Base-by-base conservation (phyloP, 2,329 filamentous ascomycete genomes). In the Teratosphaeria destructans region DNA sequence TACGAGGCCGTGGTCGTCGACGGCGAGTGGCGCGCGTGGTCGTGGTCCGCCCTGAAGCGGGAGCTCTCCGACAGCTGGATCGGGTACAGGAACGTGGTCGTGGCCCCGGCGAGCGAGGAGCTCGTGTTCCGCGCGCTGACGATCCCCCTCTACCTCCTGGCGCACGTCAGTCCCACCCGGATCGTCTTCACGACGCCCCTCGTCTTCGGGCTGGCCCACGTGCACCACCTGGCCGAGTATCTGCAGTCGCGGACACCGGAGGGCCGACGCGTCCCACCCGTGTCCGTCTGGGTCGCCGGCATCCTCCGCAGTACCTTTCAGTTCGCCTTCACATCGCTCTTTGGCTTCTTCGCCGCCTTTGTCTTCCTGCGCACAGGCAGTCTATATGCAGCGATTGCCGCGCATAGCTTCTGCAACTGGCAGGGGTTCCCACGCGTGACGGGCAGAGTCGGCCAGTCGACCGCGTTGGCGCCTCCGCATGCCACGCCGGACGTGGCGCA, bases 221-320 rank as follows among this genome's bases (percentile, higher is more conserved):
- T 95, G 55, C 93, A 99, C 75, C 94, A 99, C 76, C 90, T 95
- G 73, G 95, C 96, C 77, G 94, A 97, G 76, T 96, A 95, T 74
- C 83, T 88, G 59, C 79, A 95, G 60, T 89, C 88, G 1, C 85
- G 95, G 67, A 64, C 80, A 0, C 79, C 83, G 1, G 85, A 87
- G 6, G 64, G 64, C n/a, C 61, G 58, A 7, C 59, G 35, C 7
- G 52, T 61, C 3, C 67, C 65, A 35, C 59, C 66, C 3, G 12
- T 60, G 5, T 57, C 52, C 2, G 55, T 71, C 52, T 63, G 71
- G 52, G 57, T 72, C 29, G 64, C 64, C 14, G 71, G 69, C 12
- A 69, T 94, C 5, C 70, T 88, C 32, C 85, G 90, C 56, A 90
- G 90, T 2, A 65, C 91, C 11, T 81, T 97, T 65, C 94, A 97